Percentiles rank a stretch among this genome's conserved stretches.
These are phyloP conservation scores for Cyclotella kingstonii DNA, from an alignment of 108 stramenopile genomes.

Conservation along the genomic window DNA sequence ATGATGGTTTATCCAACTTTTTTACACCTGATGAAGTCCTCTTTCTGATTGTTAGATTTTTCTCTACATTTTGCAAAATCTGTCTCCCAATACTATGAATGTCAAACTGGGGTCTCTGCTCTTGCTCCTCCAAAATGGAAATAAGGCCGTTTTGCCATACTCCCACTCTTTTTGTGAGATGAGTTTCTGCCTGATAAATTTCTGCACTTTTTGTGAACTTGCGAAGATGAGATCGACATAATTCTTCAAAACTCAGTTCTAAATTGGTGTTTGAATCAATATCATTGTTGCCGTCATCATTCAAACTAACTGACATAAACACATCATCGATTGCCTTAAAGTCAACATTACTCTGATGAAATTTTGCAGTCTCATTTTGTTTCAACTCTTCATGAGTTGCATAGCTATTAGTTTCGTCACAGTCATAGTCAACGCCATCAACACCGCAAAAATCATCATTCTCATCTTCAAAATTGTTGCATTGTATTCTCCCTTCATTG, in stretches of 20 bases:
- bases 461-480: slow-evolving; percentile 40
- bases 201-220: slow-evolving; percentile 90
- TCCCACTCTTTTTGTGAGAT: slow-evolving; percentile 84
- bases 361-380: not conserved
- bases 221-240: slow-evolving; percentile 87
- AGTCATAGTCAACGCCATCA: slow-evolving; percentile 47
- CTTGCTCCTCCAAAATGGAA: slow-evolving; percentile 88
- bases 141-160: slow-evolving; percentile 85
- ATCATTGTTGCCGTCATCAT: slow-evolving; percentile 45
- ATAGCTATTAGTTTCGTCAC: slow-evolving; percentile 48
- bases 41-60: slow-evolving; percentile 20
- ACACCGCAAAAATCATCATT: slow-evolving; percentile 53
- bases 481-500: slow-evolving; percentile 19
- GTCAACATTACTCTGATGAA: slow-evolving; percentile 48
- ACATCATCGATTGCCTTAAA: slow-evolving; percentile 42
- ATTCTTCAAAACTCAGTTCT: slow-evolving; percentile 87
- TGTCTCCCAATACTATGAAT: slow-evolving; percentile 82
- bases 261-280: slow-evolving; percentile 37
- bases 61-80: slow-evolving; percentile 51
- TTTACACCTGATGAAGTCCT: slow-evolving; percentile 32
- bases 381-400: slow-evolving; percentile 14
- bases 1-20: slow-evolving; percentile 24
- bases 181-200: slow-evolving; percentile 85
- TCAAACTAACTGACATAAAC: slow-evolving; percentile 32
- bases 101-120: slow-evolving; percentile 83